Evolutionary conservation across 202 grass and related monocot species (phyloP), one percentile per base, ranked within the genome.

Genomic region (Cymbopogon flexuosus): DNA sequence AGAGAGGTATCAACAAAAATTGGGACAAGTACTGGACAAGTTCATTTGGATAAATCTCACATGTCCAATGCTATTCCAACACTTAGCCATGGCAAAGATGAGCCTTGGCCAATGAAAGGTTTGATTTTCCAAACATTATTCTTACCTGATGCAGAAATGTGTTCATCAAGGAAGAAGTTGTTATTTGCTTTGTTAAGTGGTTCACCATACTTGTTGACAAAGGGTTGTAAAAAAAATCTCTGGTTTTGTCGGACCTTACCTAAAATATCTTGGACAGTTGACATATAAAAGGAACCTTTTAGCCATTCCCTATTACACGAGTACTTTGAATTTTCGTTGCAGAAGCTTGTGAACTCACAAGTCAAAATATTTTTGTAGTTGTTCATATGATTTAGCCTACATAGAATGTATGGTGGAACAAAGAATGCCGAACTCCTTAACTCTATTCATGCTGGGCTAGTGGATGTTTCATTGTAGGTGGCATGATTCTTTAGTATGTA

Each of bases 41-140:
- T 75, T 15, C 84, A 89, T 68, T 76, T 88, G 39, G 61, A 73
- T 84, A 83, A 77, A 75, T 85, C 58, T 74, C 73, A 77, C 47
- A 24, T 84, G 82, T 79, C 81, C 24, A 77, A 83, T 85, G 68
- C 73, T 36, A 62, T 86, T 71, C 61, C 95, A 76, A 61, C 79
- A 51, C 57, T 77, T 66, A 57, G 54, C 70, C 83, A 88, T 85
- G 73, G 82, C 57, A 83, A 80, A 86, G 68, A 92, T 58, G 87
- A 83, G 76, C 77, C 87, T 70, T 88, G 91, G 27, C 84, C 78
- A 41, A 65, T 85, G 60, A 93, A 93, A 88, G 88, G 84, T 86
- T 84, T 77, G 74, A 24, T 78, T 85, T 77, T 27, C 68, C 59
- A 60, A 77, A 77, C 35, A 72, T 86, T 74, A 64, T 93, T 66